Percentiles rank a stretch among this genome's conserved stretches.
phyloP scores from a whole-genome alignment of 352 stramenopile species.

The Globisporangium barbulae region DNA sequence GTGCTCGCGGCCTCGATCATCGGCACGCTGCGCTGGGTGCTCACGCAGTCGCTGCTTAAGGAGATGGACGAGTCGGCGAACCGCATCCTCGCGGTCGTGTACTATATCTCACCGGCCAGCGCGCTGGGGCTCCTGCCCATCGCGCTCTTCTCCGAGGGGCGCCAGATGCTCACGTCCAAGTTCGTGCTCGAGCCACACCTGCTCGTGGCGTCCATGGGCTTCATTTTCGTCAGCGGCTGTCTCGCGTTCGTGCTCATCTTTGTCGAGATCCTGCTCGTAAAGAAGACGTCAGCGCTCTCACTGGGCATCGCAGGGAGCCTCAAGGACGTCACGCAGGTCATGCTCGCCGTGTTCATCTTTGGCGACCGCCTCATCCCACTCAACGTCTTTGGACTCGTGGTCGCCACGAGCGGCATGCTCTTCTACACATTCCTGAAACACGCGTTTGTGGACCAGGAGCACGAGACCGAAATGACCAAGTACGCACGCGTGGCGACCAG shows the following conservation, averaged over 20 bases:
- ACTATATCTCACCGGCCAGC: constrained; percentile 77
- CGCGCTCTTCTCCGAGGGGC: constrained; percentile 47
- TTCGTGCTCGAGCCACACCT: constrained; percentile 51
- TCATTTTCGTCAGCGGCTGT: constrained; percentile 66
- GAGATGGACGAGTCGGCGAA: constrained; percentile 54
- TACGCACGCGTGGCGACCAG: constrained; percentile 39
- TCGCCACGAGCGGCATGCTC: constrained; percentile 72
- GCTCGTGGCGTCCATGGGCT: constrained; percentile 46
- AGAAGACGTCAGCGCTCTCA: constrained; percentile 79
- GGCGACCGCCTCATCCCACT: constrained; percentile 55
- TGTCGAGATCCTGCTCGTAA: constrained; percentile 77
- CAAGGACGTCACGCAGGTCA: constrained; percentile 79
- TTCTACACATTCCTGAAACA: constrained; percentile 79
- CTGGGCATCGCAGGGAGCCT: constrained; percentile 76
- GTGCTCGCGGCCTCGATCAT: constrained; percentile 70
- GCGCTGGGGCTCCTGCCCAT: constrained; percentile 72
- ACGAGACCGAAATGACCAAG: constrained; percentile 15
- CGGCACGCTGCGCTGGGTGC: constrained; percentile 71
- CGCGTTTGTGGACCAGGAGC: constrained; percentile 20
- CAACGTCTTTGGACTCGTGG: constrained; percentile 64
- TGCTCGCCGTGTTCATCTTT: constrained; percentile 77
- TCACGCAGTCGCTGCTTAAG: constrained; percentile 81
- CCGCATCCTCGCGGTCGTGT: constrained; percentile 76
- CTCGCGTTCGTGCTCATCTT: constrained; percentile 80
- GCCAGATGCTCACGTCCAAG: constrained; percentile 45